These are phyloP conservation scores for Phytophthora fragariaefolia DNA, from an alignment of 352 stramenopile genomes.

Conservation along the genomic window DNA sequence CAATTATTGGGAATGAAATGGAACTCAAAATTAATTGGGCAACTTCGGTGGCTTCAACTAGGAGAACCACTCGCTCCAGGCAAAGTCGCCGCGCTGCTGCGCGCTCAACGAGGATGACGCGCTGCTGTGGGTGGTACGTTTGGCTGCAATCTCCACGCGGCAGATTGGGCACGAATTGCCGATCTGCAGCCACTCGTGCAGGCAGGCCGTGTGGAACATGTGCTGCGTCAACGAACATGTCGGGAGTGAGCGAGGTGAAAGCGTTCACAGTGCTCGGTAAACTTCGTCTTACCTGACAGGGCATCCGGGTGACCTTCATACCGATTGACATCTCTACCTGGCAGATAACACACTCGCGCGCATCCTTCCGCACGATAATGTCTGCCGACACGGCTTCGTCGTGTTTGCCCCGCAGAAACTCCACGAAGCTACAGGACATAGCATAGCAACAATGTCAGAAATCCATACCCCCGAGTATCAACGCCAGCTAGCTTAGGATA, in stretches of 20 bases:
- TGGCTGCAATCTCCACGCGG: slow-evolving; percentile 72
- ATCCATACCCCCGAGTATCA: background rate
- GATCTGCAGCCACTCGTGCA: slow-evolving; percentile 85
- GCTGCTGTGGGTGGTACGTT: slow-evolving; percentile 41
- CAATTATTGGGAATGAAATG: slow-evolving; percentile 11
- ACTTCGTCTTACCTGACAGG: slow-evolving; percentile 65
- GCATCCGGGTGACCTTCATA: slow-evolving; percentile 73
- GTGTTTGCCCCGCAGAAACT: slow-evolving; percentile 50
- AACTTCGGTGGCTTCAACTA: slow-evolving; percentile 30
- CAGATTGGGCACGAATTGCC: slow-evolving; percentile 88
- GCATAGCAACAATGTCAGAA: slow-evolving; percentile 5
- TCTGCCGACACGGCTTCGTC: slow-evolving; percentile 39
- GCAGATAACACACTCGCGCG: slow-evolving; percentile 83
- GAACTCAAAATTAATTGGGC: slow-evolving; percentile 23
- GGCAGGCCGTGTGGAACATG: slow-evolving; percentile 82
- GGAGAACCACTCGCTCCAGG: slow-evolving; percentile 85
- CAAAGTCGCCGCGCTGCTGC: slow-evolving; percentile 60
- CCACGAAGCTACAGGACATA: slow-evolving; percentile 51
- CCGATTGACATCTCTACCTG: slow-evolving; percentile 81
- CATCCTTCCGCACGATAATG: slow-evolving; percentile 70
- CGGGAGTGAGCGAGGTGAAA: slow-evolving; percentile 11
- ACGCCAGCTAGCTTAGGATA: slow-evolving; percentile 17
- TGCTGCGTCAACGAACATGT: slow-evolving; percentile 46
- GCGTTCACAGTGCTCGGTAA: background rate
- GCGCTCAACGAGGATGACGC: slow-evolving; percentile 40